Evolutionary conservation across 768 basidiomycete species (phyloP).

Genomic region (Infundibulicybe gibba): DNA sequence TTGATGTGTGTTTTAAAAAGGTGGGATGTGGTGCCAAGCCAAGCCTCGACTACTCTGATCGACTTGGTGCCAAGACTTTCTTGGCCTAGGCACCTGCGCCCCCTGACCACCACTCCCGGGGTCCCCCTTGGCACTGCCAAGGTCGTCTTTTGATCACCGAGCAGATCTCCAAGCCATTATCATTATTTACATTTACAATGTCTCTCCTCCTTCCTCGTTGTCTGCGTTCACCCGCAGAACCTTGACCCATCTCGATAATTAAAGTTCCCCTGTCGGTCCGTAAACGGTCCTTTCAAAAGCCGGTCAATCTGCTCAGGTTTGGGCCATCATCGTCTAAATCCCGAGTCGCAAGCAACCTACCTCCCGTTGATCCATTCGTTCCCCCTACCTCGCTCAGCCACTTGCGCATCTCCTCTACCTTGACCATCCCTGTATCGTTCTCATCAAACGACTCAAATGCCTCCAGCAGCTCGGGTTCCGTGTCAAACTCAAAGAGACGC

Average conservation of each 20-base stretch:
- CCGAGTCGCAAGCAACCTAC: conserved; percentile 38
- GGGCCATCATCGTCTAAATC: neutral
- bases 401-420: conserved; percentile 79
- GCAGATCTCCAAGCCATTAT: too few species aligned
- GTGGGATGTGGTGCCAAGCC: conserved; percentile 13
- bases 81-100: conserved; percentile 15
- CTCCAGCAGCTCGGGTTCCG: conserved; percentile 80
- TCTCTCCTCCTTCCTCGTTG: conserved; percentile 45
- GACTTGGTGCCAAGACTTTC: conserved; percentile 15
- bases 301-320: conserved; percentile 65
- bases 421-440: conserved; percentile 78
- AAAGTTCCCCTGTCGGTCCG: conserved; percentile 88
- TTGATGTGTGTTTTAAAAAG: conserved; percentile 24
- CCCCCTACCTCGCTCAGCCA: conserved; percentile 89
- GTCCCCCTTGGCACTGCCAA: conserved; percentile 11
- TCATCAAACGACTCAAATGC: conserved; percentile 97
- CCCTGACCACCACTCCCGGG: conserved; percentile 2
- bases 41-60: conserved; percentile 6
- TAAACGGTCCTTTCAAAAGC: conserved; percentile 81
- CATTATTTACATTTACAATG: too few species aligned
- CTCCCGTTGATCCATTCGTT: conserved; percentile 83
- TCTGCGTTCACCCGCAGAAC: conserved; percentile 83
- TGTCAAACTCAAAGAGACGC: conserved; percentile 86
- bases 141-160: neutral
- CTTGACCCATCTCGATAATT: conserved; percentile 94